Evolutionary conservation across 2,329 filamentous ascomycete genomes (phyloP).

Genomic region (Remersonia thermophila): DNA sequence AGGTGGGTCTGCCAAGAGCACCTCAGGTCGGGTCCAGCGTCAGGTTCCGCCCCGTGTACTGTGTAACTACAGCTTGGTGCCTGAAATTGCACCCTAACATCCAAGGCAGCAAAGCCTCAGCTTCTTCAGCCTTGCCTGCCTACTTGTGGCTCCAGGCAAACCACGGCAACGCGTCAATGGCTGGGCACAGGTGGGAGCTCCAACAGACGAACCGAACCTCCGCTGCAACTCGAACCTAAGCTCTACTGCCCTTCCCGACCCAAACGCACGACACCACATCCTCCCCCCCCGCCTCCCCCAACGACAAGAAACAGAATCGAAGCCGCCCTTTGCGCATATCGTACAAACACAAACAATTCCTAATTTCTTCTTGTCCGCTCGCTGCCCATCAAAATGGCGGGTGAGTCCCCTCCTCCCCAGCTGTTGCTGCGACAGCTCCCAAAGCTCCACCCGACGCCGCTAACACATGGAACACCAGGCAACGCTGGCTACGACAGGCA

Average conservation of each 20-base stretch:
- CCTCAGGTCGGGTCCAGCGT: too few relatives aligned
- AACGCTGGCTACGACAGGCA: conserved; percentile 68
- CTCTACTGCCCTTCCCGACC: conserved; percentile 20
- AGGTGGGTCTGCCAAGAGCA: background rate
- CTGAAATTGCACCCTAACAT: conserved; percentile 7
- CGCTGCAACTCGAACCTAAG: conserved; percentile 16
- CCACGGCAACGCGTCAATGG: conserved; percentile 24
- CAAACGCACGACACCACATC: conserved; percentile 6
- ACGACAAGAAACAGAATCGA: conserved; percentile 1
- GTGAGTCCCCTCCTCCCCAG: conserved; percentile 13
- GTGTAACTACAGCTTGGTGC: too few relatives aligned
- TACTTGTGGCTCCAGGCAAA: conserved; percentile 26
- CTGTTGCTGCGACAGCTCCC: conserved; percentile 7
- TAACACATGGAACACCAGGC: conserved; percentile 12
- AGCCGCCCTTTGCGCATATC: too few relatives aligned
- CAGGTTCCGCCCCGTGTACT: too few relatives aligned
- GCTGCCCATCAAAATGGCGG: conserved; percentile 16
- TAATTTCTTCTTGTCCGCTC: background rate
- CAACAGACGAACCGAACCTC: background rate
- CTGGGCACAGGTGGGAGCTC: conserved; percentile 9
- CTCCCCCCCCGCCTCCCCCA: conserved; percentile 3
- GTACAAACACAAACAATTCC: too few relatives aligned
- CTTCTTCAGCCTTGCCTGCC: conserved; percentile 11
- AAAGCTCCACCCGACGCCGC: conserved; percentile 11
- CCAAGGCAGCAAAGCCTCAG: conserved; percentile 12